phyloP scores from a whole-genome alignment of 176 grass and related monocot species.

The Ananas comosus region DNA sequence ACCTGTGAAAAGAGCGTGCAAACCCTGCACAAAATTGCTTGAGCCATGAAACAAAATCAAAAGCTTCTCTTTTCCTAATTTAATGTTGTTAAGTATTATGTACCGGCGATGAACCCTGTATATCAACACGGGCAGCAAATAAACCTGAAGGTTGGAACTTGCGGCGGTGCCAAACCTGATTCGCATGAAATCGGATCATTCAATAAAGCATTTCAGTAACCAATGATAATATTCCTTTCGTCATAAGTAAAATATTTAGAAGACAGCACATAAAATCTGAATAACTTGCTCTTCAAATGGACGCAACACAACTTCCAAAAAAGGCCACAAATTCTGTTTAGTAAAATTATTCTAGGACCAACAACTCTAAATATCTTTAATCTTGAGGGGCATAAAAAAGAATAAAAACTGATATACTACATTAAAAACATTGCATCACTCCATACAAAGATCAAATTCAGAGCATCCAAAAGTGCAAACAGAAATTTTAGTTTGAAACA shows the following conservation, averaged over 20 bases:
- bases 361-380: too few species aligned
- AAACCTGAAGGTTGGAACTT: constrained; percentile 94
- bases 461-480: background rate
- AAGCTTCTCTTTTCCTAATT: constrained; percentile 8
- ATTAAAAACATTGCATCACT: background rate
- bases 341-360: too few species aligned
- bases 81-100: constrained; percentile 17
- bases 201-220: background rate
- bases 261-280: background rate
- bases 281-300: background rate
- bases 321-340: too few species aligned
- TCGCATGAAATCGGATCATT: constrained; percentile 16
- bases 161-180: constrained; percentile 81
- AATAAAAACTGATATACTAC: background rate
- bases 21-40: constrained; percentile 43
- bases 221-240: too few species aligned
- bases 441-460: background rate
- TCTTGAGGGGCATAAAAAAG: background rate
- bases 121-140: constrained; percentile 85
- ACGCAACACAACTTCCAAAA: too few species aligned
- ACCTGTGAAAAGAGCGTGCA: constrained; percentile 92
- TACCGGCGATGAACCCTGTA: constrained; percentile 67
- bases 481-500: too few species aligned
- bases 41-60: constrained; percentile 11
- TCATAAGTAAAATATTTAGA: too few species aligned